Conservation (phyloP, 2,329 filamentous ascomycete species). For the Scytalidium lignicola region DNA sequence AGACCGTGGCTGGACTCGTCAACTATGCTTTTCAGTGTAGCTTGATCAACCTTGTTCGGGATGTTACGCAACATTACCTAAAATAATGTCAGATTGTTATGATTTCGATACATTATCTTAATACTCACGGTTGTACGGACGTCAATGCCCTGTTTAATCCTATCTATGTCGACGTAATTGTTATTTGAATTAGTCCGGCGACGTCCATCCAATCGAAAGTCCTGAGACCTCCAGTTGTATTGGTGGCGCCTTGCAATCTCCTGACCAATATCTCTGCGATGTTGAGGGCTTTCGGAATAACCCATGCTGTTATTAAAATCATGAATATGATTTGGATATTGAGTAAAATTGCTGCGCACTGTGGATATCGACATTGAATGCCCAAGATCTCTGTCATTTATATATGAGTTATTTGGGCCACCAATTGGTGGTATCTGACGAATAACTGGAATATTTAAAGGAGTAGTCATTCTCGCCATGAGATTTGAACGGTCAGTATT, state of each 20-base stretch:
- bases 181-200: conserved; percentile 35
- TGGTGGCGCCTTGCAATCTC: neutral
- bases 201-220: neutral
- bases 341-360: too few species aligned
- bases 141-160: conserved; percentile 62
- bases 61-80: conserved; percentile 95
- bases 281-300: neutral
- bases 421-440: too few species aligned
- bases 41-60: conserved; percentile 80
- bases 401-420: too few species aligned
- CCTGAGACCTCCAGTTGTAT: neutral
- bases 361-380: too few species aligned
- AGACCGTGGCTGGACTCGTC: conserved; percentile 74
- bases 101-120: neutral
- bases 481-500: too few species aligned
- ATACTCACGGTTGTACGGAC: conserved; percentile 66
- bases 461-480: too few species aligned
- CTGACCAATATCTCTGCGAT: neutral
- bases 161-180: conserved; percentile 56
- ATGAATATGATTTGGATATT: neutral
- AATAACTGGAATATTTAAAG: too few species aligned
- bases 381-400: too few species aligned
- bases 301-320: neutral
- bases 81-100: conserved; percentile 6
- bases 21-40: conserved; percentile 71